These are phyloP conservation scores for Fraxinus floribunda DNA, from an alignment of 305 asterid species.

Conservation along the genomic window DNA sequence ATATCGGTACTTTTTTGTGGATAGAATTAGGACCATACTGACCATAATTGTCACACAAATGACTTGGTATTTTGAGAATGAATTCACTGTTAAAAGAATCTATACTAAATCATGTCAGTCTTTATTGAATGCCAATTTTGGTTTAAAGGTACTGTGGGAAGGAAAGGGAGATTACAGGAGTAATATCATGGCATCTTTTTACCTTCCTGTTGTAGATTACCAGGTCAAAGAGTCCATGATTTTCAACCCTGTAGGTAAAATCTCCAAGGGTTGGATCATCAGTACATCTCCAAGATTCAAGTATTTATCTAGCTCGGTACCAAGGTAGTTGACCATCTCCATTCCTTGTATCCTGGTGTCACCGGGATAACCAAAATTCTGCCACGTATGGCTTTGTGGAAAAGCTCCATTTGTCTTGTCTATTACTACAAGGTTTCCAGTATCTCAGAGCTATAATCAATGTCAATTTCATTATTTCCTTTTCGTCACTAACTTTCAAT, in stretches of 20 bases:
- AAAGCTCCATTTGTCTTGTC: too few relatives aligned
- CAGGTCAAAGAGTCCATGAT: slow-evolving; percentile 21
- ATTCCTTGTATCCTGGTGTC: slow-evolving; percentile 35
- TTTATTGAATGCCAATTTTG: background rate
- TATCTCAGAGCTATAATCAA: too few relatives aligned
- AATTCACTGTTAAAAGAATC: background rate
- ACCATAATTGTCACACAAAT: slow-evolving; percentile 35
- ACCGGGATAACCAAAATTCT: slow-evolving; percentile 41
- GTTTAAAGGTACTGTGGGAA: background rate
- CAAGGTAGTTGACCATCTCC: slow-evolving; percentile 20
- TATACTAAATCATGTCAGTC: background rate
- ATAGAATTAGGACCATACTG: slow-evolving; percentile 38
- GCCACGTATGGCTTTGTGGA: slow-evolving; percentile 22
- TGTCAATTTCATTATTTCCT: too few relatives aligned
- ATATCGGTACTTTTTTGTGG: slow-evolving; percentile 25
- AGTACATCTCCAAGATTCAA: slow-evolving; percentile 32
- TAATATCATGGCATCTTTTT: background rate
- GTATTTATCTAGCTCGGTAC: slow-evolving; percentile 10
- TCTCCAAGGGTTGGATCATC: slow-evolving; percentile 42
- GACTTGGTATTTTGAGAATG: slow-evolving; percentile 14
- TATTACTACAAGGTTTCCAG: too few relatives aligned
- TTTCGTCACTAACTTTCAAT: too few relatives aligned
- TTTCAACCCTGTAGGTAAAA: slow-evolving; percentile 3
- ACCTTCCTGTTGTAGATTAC: background rate
- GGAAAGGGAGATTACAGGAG: background rate